These are phyloP conservation scores for Sugiyamaella sp. DNA, from an alignment of 1,139 yeast genomes.

Conservation along the genomic window DNA sequence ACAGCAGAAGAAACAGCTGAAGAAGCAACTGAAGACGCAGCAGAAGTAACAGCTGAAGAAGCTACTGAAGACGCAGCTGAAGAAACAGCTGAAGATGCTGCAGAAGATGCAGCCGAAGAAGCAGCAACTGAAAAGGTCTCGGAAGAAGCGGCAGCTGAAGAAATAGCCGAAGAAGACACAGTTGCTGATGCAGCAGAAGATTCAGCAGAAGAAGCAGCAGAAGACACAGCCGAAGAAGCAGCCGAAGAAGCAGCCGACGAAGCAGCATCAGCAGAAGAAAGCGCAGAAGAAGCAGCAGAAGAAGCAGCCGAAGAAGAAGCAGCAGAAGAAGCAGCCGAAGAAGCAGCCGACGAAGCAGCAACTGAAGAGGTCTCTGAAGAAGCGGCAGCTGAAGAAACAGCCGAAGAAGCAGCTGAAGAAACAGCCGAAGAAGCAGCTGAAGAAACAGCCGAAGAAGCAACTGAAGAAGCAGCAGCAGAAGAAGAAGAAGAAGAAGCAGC, in stretches of 20 bases:
- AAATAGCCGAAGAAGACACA: background rate
- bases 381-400: background rate
- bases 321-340: background rate
- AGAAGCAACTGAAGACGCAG: background rate
- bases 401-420: background rate
- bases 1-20: background rate
- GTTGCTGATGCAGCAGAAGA: background rate
- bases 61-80: background rate
- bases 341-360: background rate
- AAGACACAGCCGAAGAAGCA: background rate
- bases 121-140: background rate
- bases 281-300: background rate
- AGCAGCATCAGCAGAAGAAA: background rate
- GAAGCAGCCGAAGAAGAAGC: background rate
- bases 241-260: background rate
- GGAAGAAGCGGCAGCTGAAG: background rate
- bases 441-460: background rate
- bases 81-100: background rate
- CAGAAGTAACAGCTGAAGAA: background rate
- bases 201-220: background rate
- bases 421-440: background rate
- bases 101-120: background rate
- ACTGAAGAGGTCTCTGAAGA: background rate
- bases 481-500: background rate
- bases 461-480: background rate